Percentiles rank a stretch among this genome's conserved stretches.
phyloP scores from a whole-genome alignment of 177 flowering plant genomes.

The Vitis hybrid region DNA sequence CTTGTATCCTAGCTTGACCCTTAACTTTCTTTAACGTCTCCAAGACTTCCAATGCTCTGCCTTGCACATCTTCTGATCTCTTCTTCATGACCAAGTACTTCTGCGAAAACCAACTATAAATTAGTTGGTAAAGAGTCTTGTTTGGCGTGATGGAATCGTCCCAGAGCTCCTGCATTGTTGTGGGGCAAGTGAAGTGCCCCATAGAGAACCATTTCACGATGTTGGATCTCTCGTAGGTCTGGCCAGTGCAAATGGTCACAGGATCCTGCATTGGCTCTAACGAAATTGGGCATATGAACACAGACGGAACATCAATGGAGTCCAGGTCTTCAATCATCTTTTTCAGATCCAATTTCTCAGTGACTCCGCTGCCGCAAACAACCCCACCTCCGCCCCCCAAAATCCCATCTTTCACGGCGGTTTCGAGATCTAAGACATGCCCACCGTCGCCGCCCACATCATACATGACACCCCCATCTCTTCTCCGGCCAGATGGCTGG shows the following conservation, averaged over 20 bases:
- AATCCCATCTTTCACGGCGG: slow-evolving; percentile 72
- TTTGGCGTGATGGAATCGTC: slow-evolving; percentile 73
- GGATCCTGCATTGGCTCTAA: slow-evolving; percentile 85
- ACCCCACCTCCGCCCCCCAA: slow-evolving; percentile 44
- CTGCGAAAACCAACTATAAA: slow-evolving; percentile 67
- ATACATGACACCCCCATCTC: slow-evolving; percentile 36
- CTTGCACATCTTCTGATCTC: slow-evolving; percentile 74
- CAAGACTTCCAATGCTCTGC: slow-evolving; percentile 60
- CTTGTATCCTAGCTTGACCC: slow-evolving; percentile 69
- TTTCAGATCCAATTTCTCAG: slow-evolving; percentile 68
- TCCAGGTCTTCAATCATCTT: slow-evolving; percentile 72
- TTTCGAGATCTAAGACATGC: slow-evolving; percentile 72
- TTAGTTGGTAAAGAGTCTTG: slow-evolving; percentile 63
- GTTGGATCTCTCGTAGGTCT: slow-evolving; percentile 79
- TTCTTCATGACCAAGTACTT: slow-evolving; percentile 69
- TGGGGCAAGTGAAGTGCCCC: slow-evolving; percentile 75
- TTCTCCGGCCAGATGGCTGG: slow-evolving; percentile 33
- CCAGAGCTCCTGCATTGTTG: slow-evolving; percentile 90
- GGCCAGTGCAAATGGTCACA: slow-evolving; percentile 84
- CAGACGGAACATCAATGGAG: slow-evolving; percentile 57
- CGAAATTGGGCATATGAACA: slow-evolving; percentile 84
- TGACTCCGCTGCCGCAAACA: slow-evolving; percentile 24
- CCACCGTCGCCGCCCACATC: slow-evolving; percentile 51
- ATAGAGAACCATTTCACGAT: slow-evolving; percentile 75
- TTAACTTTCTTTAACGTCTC: slow-evolving; percentile 60